These are phyloP conservation scores for Apiospora hydei DNA, from an alignment of 2,329 filamentous ascomycete genomes.

Conservation along the genomic window DNA sequence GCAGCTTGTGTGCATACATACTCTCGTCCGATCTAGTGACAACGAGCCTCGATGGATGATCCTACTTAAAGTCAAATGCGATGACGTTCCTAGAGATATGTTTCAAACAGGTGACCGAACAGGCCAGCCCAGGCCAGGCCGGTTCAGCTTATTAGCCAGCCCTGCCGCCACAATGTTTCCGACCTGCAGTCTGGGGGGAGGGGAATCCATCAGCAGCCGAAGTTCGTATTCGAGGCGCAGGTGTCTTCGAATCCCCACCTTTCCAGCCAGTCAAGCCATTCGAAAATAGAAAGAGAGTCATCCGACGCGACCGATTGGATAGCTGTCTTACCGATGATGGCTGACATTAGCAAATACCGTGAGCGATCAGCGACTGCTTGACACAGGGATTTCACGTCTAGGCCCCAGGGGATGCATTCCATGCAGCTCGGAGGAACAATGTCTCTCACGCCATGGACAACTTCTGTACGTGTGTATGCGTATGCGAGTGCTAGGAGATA, in stretches of 20 bases:
- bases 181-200: constrained; percentile 1
- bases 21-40: not conserved
- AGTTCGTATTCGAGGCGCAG: constrained; percentile 20
- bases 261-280: not conserved
- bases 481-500: not conserved
- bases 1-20: not conserved
- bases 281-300: constrained; percentile 18
- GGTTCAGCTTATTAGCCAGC: no score
- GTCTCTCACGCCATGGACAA: constrained; percentile 1
- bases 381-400: constrained; percentile 7
- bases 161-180: not conserved
- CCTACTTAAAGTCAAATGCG: not conserved
- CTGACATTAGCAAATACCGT: not conserved
- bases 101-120: not conserved
- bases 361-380: constrained; percentile 8
- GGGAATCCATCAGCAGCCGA: not conserved
- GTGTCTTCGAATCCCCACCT: constrained; percentile 8
- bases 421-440: not conserved
- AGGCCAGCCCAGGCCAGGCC: constrained; percentile 4
- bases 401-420: not conserved
- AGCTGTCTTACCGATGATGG: constrained; percentile 2
- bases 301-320: constrained; percentile 13
- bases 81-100: not conserved
- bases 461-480: not conserved
- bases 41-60: not conserved